Evolutionary conservation across 2,329 filamentous ascomycete genomes (phyloP).

Genomic region (Dryadomyces quercivorus): DNA sequence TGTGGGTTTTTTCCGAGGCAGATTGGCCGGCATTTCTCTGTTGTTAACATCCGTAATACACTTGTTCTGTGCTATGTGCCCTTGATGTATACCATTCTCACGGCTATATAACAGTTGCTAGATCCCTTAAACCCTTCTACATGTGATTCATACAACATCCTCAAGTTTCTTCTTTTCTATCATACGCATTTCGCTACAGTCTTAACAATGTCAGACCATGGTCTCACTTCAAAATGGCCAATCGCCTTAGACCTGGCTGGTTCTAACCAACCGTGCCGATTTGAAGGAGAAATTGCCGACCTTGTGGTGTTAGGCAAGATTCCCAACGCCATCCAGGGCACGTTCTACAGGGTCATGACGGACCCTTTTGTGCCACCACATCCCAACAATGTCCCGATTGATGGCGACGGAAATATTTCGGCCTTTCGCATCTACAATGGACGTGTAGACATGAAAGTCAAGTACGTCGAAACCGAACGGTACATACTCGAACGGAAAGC

Average conservation of each 20-base stretch:
- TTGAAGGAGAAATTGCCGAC: conserved; percentile 1
- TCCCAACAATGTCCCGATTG: conserved; percentile 21
- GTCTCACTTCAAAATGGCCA: not conserved
- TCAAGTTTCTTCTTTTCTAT: not conserved
- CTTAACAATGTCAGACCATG: not conserved
- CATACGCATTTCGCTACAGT: not conserved
- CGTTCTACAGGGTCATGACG: conserved; percentile 27
- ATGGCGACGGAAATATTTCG: conserved; percentile 25
- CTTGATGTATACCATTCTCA: too few species aligned
- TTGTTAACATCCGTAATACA: too few species aligned
- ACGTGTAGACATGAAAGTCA: conserved; percentile 18
- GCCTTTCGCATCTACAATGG: conserved; percentile 22
- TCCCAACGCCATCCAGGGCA: conserved; percentile 19
- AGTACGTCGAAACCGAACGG: conserved; percentile 21
- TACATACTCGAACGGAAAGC: conserved; percentile 16
- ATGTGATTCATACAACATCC: not conserved
- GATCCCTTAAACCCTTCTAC: too few species aligned
- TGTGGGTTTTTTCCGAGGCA: too few species aligned
- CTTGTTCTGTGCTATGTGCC: too few species aligned
- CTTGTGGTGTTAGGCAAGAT: conserved; percentile 9
- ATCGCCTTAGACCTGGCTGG: not conserved
- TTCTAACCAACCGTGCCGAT: not conserved
- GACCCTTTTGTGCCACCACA: conserved; percentile 25
- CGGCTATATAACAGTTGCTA: too few species aligned
- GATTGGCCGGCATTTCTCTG: too few species aligned